These are phyloP conservation scores for Zoysia pacifica DNA, from an alignment of 176 grass and related monocot species.

Conservation along the genomic window DNA sequence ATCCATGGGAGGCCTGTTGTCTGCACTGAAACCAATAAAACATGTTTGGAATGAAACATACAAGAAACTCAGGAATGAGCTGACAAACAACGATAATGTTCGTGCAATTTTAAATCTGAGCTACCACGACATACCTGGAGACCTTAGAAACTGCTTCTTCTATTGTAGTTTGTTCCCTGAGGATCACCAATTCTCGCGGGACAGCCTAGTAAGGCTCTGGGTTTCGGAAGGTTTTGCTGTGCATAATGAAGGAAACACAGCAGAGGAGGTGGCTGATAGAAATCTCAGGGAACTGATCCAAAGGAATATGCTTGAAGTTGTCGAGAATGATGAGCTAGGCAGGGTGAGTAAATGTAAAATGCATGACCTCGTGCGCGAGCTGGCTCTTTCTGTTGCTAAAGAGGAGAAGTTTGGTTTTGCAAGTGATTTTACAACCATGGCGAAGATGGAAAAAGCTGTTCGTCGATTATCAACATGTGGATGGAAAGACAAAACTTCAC, in stretches of 20 bases:
- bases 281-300: constrained; percentile 26
- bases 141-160: constrained; percentile 56
- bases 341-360: constrained; percentile 28
- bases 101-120: constrained; percentile 58
- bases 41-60: constrained; percentile 35
- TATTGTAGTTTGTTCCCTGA: constrained; percentile 60
- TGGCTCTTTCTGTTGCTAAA: constrained; percentile 1
- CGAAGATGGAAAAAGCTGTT: not conserved
- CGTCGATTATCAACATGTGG: not conserved
- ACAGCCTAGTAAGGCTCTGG: constrained; percentile 23
- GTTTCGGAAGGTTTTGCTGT: constrained; percentile 32
- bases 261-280: constrained; percentile 18
- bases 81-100: constrained; percentile 21
- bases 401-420: constrained; percentile 1
- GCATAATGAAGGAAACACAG: not conserved
- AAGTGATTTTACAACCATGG: not conserved
- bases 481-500: not conserved
- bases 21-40: not conserved
- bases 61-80: constrained; percentile 30
- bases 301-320: constrained; percentile 25
- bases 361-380: constrained; percentile 15
- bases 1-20: constrained; percentile 38
- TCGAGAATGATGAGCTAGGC: constrained; percentile 30
- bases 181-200: not conserved
- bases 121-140: constrained; percentile 37